phyloP scores from a whole-genome alignment of 2,329 filamentous ascomycete species.

The Pleochaeta shiraiana region DNA sequence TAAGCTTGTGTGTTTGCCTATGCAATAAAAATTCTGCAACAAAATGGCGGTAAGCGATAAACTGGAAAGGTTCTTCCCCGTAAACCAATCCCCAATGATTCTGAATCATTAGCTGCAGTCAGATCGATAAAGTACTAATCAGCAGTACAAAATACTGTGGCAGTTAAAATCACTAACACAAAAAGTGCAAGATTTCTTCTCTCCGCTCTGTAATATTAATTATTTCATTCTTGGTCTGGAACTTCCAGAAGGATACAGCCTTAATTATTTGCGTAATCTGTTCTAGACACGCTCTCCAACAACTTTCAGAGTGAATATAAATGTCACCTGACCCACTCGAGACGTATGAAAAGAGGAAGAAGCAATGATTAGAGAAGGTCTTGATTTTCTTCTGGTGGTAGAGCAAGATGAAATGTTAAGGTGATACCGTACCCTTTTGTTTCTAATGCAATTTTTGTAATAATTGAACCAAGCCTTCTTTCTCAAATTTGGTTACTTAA shows the following conservation, averaged over 20 bases:
- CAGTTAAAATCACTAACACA: neutral
- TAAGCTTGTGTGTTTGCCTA: neutral
- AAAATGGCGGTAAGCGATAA: neutral
- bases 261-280: constrained; percentile 6
- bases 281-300: constrained; percentile 4
- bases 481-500: constrained; percentile 13
- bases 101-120: neutral
- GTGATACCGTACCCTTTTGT: constrained; percentile 18
- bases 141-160: constrained; percentile 3
- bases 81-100: neutral
- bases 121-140: neutral
- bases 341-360: neutral
- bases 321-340: constrained; percentile 5
- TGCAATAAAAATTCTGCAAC: neutral
- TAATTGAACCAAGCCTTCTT: constrained; percentile 9
- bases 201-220: neutral
- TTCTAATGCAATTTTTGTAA: constrained; percentile 5
- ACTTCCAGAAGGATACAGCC: constrained; percentile 2
- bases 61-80: neutral
- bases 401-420: constrained; percentile 14
- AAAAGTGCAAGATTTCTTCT: neutral
- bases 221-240: neutral
- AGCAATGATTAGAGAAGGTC: constrained; percentile 1
- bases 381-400: constrained; percentile 7
- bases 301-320: neutral